These are phyloP conservation scores for Cystofilobasidium bisporidii DNA, from an alignment of 768 basidiomycete genomes.

Conservation along the genomic window DNA sequence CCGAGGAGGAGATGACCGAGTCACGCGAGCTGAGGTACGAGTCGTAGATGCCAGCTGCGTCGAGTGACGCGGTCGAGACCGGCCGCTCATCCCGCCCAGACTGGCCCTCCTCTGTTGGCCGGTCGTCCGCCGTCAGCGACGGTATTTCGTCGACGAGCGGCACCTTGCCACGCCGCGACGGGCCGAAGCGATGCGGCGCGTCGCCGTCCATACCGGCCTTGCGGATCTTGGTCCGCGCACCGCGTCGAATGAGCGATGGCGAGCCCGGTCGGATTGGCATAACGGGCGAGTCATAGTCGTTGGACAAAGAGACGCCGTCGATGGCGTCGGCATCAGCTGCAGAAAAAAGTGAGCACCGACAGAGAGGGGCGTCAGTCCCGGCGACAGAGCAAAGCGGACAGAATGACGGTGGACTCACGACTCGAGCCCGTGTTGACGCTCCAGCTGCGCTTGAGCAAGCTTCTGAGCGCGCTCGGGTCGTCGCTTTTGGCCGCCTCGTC, in stretches of 20 bases:
- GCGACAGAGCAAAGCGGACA: background rate
- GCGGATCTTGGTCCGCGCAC: conserved; percentile 89
- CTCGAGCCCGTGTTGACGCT: conserved; percentile 46
- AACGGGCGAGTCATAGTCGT: conserved; percentile 82
- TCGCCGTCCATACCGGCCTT: conserved; percentile 68
- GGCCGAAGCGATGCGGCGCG: conserved; percentile 70
- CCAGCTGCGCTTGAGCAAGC: conserved; percentile 69
- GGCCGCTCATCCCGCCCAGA: conserved; percentile 42
- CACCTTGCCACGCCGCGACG: conserved; percentile 44
- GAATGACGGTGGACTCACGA: conserved; percentile 4
- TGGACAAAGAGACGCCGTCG: conserved; percentile 53
- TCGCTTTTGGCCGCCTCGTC: conserved; percentile 76
- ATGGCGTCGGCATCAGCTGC: conserved; percentile 55
- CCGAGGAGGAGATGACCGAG: conserved; percentile 5
- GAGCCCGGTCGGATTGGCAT: conserved; percentile 75
- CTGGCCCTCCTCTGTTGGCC: background rate
- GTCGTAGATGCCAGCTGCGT: conserved; percentile 74
- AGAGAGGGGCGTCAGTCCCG: no score
- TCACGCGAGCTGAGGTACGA: conserved; percentile 47
- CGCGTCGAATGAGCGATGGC: conserved; percentile 62
- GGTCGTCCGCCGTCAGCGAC: background rate
- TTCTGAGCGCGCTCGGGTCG: conserved; percentile 70
- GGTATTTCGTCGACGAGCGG: conserved; percentile 10
- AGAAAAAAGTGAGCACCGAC: conserved; percentile 16
- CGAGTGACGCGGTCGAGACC: conserved; percentile 51